Conservation (phyloP, 441 rosid species). For the Eruca vesicaria region DNA sequence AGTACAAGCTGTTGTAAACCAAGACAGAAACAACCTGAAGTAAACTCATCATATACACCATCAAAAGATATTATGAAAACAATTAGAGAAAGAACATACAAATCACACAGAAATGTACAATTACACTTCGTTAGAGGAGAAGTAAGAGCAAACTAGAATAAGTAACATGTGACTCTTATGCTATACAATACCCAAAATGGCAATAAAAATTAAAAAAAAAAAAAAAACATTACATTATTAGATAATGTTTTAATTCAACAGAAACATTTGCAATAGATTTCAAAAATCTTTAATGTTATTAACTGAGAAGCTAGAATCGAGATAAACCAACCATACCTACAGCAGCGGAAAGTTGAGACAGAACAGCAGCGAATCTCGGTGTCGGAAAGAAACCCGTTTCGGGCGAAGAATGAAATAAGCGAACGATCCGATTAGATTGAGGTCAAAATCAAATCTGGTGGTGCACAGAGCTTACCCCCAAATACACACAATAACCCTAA, state of each 20-base stretch:
- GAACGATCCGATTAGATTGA: neutral
- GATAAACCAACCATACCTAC: conserved; percentile 2
- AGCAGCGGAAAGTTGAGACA: neutral
- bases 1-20: no score
- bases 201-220: neutral
- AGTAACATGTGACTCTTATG: neutral
- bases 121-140: neutral
- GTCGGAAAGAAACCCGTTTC: neutral
- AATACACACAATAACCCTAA: conserved; percentile 27
- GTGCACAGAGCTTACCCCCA: conserved; percentile 1
- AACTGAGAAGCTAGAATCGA: neutral
- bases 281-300: no score
- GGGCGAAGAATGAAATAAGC: conserved; percentile 1
- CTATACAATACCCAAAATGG: conserved; percentile 1
- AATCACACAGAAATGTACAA: neutral
- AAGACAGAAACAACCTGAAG: neutral
- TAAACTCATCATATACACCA: neutral
- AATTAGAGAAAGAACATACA: neutral
- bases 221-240: neutral
- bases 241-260: neutral
- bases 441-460: conserved; percentile 16
- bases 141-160: neutral
- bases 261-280: neutral
- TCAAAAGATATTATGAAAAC: neutral
- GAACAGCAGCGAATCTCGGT: neutral